phyloP scores from a whole-genome alignment of 805 yeast species.

The Candida loeiensis region DNA sequence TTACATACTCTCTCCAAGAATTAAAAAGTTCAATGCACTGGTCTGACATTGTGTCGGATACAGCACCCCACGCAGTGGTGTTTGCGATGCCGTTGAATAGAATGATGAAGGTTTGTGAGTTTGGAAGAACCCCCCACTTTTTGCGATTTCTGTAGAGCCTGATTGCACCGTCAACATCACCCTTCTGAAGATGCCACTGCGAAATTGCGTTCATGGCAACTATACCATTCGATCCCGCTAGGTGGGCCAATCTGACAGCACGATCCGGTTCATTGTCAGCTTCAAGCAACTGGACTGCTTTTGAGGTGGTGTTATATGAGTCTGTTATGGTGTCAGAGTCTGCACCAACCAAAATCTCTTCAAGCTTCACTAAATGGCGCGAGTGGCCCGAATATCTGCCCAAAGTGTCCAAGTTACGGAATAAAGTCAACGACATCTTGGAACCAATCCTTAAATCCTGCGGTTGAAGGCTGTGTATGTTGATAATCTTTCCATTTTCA shows the following conservation, averaged over 20 bases:
- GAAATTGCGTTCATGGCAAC: constrained; percentile 65
- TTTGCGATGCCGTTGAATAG: constrained; percentile 36
- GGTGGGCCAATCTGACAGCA: constrained; percentile 49
- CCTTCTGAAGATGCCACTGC: constrained; percentile 43
- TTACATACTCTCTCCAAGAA: constrained; percentile 20
- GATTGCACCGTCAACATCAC: constrained; percentile 46
- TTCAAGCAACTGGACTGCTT: constrained; percentile 49
- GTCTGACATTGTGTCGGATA: constrained; percentile 17
- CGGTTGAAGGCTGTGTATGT: constrained; percentile 21
- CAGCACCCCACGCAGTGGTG: constrained; percentile 31
- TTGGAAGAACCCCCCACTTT: constrained; percentile 56
- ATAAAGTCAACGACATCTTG: constrained; percentile 21
- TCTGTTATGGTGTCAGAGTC: constrained; percentile 56
- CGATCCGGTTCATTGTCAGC: constrained; percentile 46
- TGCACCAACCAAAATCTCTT: constrained; percentile 48
- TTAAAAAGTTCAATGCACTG: constrained; percentile 22
- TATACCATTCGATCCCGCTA: constrained; percentile 34
- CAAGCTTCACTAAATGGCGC: background rate
- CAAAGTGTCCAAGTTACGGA: constrained; percentile 27
- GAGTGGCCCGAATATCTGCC: constrained; percentile 13
- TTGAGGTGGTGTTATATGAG: constrained; percentile 51
- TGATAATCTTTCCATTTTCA: constrained; percentile 21
- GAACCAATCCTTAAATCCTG: constrained; percentile 22
- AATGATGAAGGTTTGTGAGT: constrained; percentile 41
- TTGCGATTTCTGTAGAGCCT: constrained; percentile 52